Evolutionary conservation across 1,139 yeast genomes (phyloP), one percentile per base, ranked within the genome.

Genomic region (Sugiyamaella novakii): DNA sequence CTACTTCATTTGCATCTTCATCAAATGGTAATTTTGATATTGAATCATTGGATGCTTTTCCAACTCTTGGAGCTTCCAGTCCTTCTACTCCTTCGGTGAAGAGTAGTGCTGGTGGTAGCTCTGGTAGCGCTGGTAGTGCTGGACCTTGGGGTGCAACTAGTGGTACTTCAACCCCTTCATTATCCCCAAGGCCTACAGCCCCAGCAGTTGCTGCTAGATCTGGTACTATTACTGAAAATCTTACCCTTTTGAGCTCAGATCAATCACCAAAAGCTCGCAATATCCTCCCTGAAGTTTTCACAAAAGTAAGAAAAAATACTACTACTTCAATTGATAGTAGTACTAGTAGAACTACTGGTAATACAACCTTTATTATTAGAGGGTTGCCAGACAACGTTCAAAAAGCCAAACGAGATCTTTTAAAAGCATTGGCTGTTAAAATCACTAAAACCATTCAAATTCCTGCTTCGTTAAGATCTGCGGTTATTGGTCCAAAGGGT

Each of bases 401-500:
- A 54, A 71, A 70, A 41, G 97, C 96, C 53, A 84, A 83, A 68
- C 77, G 89, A 55, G 86, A 86, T 58, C 78, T 94, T 50, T 78
- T 86, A 54, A 83, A 81, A 63, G 85, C 81, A 59, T 77, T 92
- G 65, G 83, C 95, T 33, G 84, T 84, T 21, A 64, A 62, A 55
- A 80, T 87, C 49, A 72, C 72, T 12, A 71, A 79, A 44, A 69
- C 75, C 35, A 78, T 92, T 64, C 69, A 75, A 40, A 80, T 92
- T 50, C 98, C 98, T 34, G 79, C 92, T 22, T 79, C 80, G 59
- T 78, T 88, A 48, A 81, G 96, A 67, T 78, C 95, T 3, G 78
- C 80, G 51, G 80, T 94, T 55, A 89, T 94, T 70, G 99, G 99
- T 51, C 79, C 92, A 41, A 87, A 84, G 67, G 99, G 98, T 63